phyloP scores from a whole-genome alignment of 495 filamentous ascomycete genomes.

The Pseudoneurospora amorphoporcata region DNA sequence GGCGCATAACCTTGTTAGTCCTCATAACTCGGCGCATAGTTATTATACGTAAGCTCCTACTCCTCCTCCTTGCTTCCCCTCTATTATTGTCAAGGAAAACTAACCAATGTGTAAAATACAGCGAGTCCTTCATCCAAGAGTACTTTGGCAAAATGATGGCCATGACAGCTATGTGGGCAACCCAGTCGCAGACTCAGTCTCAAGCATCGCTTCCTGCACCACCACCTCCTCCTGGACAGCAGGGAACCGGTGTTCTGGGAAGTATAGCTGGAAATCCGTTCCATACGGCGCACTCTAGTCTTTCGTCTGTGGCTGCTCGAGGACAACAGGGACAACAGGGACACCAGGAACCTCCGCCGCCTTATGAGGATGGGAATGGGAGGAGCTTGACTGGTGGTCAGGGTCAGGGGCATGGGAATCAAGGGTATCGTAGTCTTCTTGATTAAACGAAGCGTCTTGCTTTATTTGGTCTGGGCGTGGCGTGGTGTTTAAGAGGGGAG shows the following conservation, averaged over 20 bases:
- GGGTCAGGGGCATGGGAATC: neutral
- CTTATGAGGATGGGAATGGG: neutral
- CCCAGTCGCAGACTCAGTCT: neutral
- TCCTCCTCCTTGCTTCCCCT: neutral
- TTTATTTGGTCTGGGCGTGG: neutral
- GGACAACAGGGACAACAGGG: neutral
- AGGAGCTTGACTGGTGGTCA: neutral
- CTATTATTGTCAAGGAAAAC: conserved; percentile 1
- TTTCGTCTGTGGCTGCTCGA: neutral
- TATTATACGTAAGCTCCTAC: conserved; percentile 60
- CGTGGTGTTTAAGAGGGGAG: neutral
- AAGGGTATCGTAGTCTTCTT: conserved; percentile 10
- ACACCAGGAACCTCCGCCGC: neutral
- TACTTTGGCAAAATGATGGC: conserved; percentile 40
- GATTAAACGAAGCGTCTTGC: conserved; percentile 1
- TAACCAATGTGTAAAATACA: conserved; percentile 2
- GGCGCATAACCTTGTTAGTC: conserved; percentile 79
- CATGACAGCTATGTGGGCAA: conserved; percentile 18
- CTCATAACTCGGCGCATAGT: conserved; percentile 72
- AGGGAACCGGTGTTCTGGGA: neutral
- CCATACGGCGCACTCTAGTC: neutral
- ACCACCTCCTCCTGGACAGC: neutral
- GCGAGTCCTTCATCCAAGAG: conserved; percentile 41
- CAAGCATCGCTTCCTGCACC: neutral
- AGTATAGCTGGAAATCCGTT: neutral